A percentile compares a stretch with the other conserved stretches of the same genome.
Evolutionary conservation across 179 eudicot species (phyloP).

Genomic region (Silene noctiflora): DNA sequence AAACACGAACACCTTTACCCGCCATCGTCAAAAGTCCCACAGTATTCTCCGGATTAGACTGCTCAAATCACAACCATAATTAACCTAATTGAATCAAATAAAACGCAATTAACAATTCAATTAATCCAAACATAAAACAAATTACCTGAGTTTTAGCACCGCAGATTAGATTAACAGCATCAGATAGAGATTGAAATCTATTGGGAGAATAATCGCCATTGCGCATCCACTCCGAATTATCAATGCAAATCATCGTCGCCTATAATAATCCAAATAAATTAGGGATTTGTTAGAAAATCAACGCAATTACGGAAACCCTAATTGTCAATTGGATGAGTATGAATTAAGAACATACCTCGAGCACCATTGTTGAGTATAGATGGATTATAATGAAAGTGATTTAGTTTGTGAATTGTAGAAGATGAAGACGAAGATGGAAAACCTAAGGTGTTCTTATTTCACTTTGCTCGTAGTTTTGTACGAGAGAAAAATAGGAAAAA

Average conservation of each 20-base stretch:
- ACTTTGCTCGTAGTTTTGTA: slow-evolving; percentile 14
- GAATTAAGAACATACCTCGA: slow-evolving; percentile 49
- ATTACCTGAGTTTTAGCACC: slow-evolving; percentile 94
- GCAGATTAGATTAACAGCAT: slow-evolving; percentile 86
- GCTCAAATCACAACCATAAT: slow-evolving; percentile 12
- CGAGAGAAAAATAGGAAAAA: slow-evolving; percentile 14
- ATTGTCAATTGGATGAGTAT: background rate
- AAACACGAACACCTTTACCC: slow-evolving; percentile 93
- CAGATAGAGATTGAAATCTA: slow-evolving; percentile 79
- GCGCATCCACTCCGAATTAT: slow-evolving; percentile 96
- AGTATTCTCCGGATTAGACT: slow-evolving; percentile 97
- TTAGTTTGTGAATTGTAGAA: slow-evolving; percentile 12
- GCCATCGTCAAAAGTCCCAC: slow-evolving; percentile 97
- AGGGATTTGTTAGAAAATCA: background rate
- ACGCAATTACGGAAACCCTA: slow-evolving; percentile 22
- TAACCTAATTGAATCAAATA: background rate
- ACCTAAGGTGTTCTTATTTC: background rate
- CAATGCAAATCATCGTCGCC: slow-evolving; percentile 98
- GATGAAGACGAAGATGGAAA: background rate
- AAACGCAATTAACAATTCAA: background rate
- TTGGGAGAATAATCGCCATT: slow-evolving; percentile 85
- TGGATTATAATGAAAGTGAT: background rate
- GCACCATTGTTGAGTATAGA: slow-evolving; percentile 55
- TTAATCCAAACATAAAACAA: background rate
- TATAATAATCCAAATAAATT: slow-evolving; percentile 23